Evolutionary conservation across 2,329 filamentous ascomycete species (phyloP), one percentile per base, ranked within the genome.

Genomic region (Trichoderma simmonsii): DNA sequence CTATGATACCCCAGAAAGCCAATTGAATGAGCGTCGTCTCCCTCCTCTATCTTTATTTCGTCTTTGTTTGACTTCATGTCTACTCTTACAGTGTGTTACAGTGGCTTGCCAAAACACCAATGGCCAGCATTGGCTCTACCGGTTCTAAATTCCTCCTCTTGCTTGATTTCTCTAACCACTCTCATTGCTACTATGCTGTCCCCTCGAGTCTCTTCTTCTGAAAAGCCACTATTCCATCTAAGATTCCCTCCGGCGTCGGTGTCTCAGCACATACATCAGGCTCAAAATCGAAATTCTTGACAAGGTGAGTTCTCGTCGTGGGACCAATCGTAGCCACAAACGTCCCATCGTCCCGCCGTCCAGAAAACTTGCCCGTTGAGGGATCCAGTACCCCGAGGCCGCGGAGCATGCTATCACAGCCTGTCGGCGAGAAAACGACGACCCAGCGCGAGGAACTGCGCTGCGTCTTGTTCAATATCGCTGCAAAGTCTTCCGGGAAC

Each of bases 321-420:
- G 96, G 95, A 0, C 96, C 96, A 81, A 99, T 99, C 0, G 95
- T 97, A 15, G 92, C 93, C 73, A 98, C 85, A 74, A 88, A 90
- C 1, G 90, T 91, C 65, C 80, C 85, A 11, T 82, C 82, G 32
- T 79, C 78, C 36, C 78, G 73, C 4, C 72, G 74, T 14, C 66
- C 76, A 6, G 75, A 77, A 24, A 79, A 82, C 76, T 79, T 85
- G 24, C 83, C 82, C 0, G 83, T 86, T 21, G 79, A 78, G 6
- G 80, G 77, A 71, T 89, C 86, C 21, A 90, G 77, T 75, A 87
- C 76, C 3, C 83, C 86, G 66, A 92, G 78, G 2, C 83, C 84
- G 7, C 82, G 81, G 56, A 91, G 82, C 84, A 91, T 86, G 75
- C 83, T 85, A 74, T 90, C 88, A 72, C 89, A 91, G 1, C 89